A percentile compares a stretch with the other conserved stretches of the same genome.
phyloP scores from a whole-genome alignment of 345 rosid genomes.

The Boechera retrofracta region DNA sequence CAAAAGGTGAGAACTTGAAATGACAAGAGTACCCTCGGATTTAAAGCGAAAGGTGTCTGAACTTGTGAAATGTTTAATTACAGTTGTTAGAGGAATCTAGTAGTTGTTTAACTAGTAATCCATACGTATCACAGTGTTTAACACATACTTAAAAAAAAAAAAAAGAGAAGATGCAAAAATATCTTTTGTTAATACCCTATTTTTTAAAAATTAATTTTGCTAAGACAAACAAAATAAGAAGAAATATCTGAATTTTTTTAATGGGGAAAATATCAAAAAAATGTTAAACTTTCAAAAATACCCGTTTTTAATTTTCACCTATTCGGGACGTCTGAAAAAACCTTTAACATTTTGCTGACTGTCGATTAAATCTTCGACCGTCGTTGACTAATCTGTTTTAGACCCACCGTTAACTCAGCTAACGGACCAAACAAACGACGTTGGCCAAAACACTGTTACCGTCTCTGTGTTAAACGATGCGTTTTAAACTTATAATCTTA shows the following conservation, averaged over 20 bases:
- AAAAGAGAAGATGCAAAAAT: background rate
- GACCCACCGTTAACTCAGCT: no score
- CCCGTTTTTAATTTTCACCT: no score
- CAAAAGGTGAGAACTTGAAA: constrained; percentile 1
- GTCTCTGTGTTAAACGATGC: no score
- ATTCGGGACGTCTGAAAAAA: no score
- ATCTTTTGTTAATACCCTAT: background rate
- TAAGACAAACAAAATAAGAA: background rate
- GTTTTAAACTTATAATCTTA: no score
- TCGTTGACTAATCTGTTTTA: no score
- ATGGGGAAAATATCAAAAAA: no score
- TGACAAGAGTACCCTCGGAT: constrained; percentile 34
- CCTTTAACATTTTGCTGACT: no score
- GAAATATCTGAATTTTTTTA: background rate
- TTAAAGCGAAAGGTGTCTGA: constrained; percentile 2
- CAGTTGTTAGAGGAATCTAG: constrained; percentile 14
- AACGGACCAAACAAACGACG: no score
- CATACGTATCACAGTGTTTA: background rate
- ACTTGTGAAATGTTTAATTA: constrained; percentile 11
- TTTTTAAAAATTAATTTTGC: background rate
- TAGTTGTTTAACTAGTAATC: background rate
- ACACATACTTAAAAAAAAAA: background rate
- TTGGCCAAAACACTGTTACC: no score
- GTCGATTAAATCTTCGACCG: no score
- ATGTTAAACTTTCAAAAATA: no score